Percentiles rank a stretch among this genome's conserved stretches.
Evolutionary conservation across 805 yeast genomes (phyloP).

Genomic region (Grigorovia transvaalensis): DNA sequence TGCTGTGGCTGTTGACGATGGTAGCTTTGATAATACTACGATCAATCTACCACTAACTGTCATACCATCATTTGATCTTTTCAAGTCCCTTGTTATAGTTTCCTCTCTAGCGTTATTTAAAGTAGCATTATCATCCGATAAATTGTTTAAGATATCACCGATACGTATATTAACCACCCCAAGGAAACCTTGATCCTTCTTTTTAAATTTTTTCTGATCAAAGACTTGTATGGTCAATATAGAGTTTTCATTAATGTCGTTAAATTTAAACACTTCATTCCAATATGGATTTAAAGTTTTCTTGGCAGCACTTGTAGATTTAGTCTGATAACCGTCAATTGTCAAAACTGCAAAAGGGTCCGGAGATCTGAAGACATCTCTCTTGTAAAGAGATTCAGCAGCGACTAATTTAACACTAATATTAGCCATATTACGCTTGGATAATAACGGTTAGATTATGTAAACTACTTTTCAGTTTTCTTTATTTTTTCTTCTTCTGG

Average conservation of each 20-base stretch:
- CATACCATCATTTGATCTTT: constrained; percentile 81
- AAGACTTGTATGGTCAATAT: constrained; percentile 88
- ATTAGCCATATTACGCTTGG: not conserved
- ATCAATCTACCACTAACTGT: constrained; percentile 91
- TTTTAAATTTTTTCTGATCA: constrained; percentile 94
- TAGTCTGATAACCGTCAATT: constrained; percentile 95
- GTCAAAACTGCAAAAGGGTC: constrained; percentile 97
- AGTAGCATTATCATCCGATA: constrained; percentile 44
- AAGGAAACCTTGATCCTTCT: constrained; percentile 95
- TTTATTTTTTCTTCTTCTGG: not conserved
- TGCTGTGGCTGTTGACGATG: constrained; percentile 21
- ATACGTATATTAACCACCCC: constrained; percentile 91
- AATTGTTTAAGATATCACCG: constrained; percentile 55
- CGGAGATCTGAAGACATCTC: constrained; percentile 92
- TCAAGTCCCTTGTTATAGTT: constrained; percentile 85
- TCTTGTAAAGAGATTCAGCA: constrained; percentile 88
- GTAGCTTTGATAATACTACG: constrained; percentile 45
- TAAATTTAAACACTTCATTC: constrained; percentile 85
- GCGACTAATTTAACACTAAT: constrained; percentile 66
- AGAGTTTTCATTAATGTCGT: constrained; percentile 63
- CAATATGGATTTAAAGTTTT: constrained; percentile 95
- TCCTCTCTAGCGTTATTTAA: constrained; percentile 40
- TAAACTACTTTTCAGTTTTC: not conserved
- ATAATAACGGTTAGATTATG: not conserved
- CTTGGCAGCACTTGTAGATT: constrained; percentile 86